A percentile compares a stretch with the other conserved stretches of the same genome.
Conservation (phyloP, 2,329 filamentous ascomycete genomes). For the Fusarium multiceps region DNA sequence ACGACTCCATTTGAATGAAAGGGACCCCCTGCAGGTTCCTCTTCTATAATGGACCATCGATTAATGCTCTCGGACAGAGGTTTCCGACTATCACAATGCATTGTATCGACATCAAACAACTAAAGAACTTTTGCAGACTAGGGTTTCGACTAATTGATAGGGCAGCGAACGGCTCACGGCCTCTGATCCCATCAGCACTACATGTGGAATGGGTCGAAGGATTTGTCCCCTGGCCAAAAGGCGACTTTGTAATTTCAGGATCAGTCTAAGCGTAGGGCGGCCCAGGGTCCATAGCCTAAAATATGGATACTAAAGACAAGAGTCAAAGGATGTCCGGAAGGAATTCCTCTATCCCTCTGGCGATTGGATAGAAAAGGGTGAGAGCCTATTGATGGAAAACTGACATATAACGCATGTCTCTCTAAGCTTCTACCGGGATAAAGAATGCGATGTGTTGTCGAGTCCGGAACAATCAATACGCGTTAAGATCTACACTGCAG, state of each 20-base stretch:
- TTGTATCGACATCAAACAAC: slow-evolving; percentile 12
- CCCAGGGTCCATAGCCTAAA: slow-evolving; percentile 30
- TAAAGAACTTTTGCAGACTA: slow-evolving; percentile 8
- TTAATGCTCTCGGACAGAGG: background rate
- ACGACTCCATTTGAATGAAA: slow-evolving; percentile 19
- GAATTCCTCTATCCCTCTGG: background rate
- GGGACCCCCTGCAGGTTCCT: slow-evolving; percentile 3
- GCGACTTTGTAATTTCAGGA: slow-evolving; percentile 28
- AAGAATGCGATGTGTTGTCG: background rate
- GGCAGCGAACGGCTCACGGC: background rate
- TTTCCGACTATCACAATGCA: background rate
- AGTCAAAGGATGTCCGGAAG: background rate
- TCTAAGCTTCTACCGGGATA: background rate
- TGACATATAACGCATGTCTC: background rate
- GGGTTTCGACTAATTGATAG: slow-evolving; percentile 20
- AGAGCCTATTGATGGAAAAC: background rate
- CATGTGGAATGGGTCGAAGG: slow-evolving; percentile 18
- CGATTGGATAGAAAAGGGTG: background rate
- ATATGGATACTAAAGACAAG: slow-evolving; percentile 15
- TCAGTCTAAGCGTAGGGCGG: slow-evolving; percentile 1
- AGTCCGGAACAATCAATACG: slow-evolving; percentile 6
- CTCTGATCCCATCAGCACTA: background rate
- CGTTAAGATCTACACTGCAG: slow-evolving; percentile 6
- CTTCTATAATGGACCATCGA: background rate
- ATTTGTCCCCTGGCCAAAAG: slow-evolving; percentile 19